phyloP scores from a whole-genome alignment of 306 rosid species.

The Prunus campanulata region DNA sequence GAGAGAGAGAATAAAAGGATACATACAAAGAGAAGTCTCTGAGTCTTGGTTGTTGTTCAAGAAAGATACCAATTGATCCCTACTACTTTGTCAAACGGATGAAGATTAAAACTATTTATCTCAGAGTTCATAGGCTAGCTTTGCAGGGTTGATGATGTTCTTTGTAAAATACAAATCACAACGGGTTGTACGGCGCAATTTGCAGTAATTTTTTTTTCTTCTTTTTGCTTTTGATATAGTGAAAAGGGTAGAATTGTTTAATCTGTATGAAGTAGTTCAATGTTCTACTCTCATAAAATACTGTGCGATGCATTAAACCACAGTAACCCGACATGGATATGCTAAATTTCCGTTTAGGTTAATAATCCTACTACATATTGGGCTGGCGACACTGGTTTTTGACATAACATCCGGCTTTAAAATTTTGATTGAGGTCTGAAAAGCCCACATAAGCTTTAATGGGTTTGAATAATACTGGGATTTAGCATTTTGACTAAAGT shows the following conservation, averaged over 20 bases:
- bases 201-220: not conserved
- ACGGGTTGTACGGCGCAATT: not conserved
- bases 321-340: not conserved
- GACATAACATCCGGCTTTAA: no score
- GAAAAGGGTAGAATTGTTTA: not conserved
- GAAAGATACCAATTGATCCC: not conserved
- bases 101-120: not conserved
- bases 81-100: not conserved
- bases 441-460: not conserved
- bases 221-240: not conserved
- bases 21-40: not conserved
- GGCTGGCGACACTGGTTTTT: no score
- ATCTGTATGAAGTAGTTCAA: not conserved
- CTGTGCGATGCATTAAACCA: not conserved
- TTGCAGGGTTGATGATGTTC: not conserved
- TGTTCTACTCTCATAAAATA: not conserved
- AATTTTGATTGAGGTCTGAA: no score
- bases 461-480: not conserved
- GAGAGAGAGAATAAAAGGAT: slow-evolving; percentile 5
- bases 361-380: no score
- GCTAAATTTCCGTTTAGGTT: no score
- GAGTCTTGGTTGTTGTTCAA: not conserved
- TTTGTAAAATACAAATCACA: no score
- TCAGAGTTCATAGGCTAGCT: not conserved
- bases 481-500: not conserved